phyloP scores from a whole-genome alignment of 345 rosid species.

The Hevea brasiliensis region DNA sequence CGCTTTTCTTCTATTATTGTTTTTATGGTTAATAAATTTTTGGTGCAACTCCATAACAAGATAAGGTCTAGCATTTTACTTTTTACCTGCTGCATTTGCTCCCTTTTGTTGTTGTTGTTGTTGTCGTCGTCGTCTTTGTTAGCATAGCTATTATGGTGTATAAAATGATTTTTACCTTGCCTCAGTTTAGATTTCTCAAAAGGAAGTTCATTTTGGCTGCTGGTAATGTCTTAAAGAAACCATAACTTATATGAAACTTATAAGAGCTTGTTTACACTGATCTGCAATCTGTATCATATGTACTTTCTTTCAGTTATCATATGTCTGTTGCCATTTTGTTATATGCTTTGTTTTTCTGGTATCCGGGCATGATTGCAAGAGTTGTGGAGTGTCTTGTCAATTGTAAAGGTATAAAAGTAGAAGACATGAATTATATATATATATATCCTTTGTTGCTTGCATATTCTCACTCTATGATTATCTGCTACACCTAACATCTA shows the following conservation, averaged over 20 bases:
- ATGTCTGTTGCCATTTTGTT: not conserved
- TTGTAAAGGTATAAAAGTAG: not conserved
- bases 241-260: not conserved
- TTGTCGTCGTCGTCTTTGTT: too few species aligned
- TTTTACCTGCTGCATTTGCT: too few species aligned
- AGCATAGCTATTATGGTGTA: too few species aligned
- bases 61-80: not conserved
- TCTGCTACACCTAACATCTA: conserved; percentile 3
- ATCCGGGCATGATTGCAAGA: not conserved
- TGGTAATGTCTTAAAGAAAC: not conserved
- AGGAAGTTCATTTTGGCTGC: not conserved
- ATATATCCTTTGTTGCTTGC: not conserved
- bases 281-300: not conserved
- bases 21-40: not conserved
- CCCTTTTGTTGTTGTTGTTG: too few species aligned
- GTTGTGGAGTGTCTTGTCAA: not conserved
- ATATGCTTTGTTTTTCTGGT: not conserved
- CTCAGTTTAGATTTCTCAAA: too few species aligned
- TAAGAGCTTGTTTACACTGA: not conserved
- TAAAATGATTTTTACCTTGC: not conserved
- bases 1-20: not conserved
- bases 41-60: not conserved
- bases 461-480: not conserved
- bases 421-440: not conserved
- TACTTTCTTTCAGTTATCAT: not conserved